phyloP scores from a whole-genome alignment of 139 green algal genomes.

The Chlamydomonas urium region DNA sequence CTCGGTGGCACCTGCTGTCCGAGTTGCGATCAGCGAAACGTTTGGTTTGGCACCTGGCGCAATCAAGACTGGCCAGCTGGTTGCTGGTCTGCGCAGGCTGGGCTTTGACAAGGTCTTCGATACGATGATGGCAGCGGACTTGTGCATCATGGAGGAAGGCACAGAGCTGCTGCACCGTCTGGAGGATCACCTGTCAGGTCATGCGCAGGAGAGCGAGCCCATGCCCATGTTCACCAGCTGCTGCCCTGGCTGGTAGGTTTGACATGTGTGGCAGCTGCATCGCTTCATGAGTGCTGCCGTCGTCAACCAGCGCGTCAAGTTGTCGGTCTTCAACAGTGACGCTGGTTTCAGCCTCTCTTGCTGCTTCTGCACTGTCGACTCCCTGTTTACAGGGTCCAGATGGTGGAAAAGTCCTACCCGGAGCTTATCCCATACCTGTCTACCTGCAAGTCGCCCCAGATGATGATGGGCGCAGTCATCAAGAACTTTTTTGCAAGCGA shows the following conservation, averaged over 20 bases:
- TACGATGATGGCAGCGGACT: conserved; percentile 56
- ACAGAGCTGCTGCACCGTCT: conserved; percentile 58
- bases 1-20: conserved; percentile 59
- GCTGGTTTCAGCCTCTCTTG: too few species aligned
- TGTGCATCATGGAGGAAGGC: conserved; percentile 77
- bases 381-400: too few species aligned
- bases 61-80: conserved; percentile 49
- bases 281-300: too few species aligned
- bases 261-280: too few species aligned
- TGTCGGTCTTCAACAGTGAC: too few species aligned
- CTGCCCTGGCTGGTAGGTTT: conserved; percentile 67
- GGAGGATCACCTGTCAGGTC: conserved; percentile 23
- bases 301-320: too few species aligned
- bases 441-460: conserved; percentile 62
- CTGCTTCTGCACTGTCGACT: too few species aligned
- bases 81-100: conserved; percentile 46
- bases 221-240: conserved; percentile 76
- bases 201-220: conserved; percentile 43
- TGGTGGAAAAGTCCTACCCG: conserved; percentile 64
- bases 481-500: conserved; percentile 59
- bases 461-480: conserved; percentile 64
- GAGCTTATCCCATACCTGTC: conserved; percentile 71
- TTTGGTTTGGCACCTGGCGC: conserved; percentile 45
- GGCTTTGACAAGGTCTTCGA: conserved; percentile 72
- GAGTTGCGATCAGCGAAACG: conserved; percentile 56